Percentiles rank a stretch among this genome's conserved stretches.
Conservation (phyloP, 164 flowering plant genomes). For the Tetrastigma voinierianum region DNA sequence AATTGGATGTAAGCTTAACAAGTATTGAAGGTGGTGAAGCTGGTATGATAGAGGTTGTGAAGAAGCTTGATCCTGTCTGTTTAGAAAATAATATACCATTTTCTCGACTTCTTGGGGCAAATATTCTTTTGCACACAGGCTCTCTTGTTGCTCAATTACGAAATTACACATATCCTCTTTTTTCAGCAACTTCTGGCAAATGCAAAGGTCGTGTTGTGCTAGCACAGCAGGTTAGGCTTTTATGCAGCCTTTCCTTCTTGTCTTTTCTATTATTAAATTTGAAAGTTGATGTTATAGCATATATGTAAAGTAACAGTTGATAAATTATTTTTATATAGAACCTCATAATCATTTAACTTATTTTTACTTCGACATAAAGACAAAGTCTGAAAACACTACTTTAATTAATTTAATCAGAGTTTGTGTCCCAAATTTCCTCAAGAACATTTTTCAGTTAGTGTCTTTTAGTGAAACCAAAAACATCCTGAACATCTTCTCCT, state of each 20-base stretch:
- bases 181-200: constrained; percentile 71
- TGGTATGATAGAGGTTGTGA: constrained; percentile 88
- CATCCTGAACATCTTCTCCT: too few species aligned
- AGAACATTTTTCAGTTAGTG: too few species aligned
- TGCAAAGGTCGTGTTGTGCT: constrained; percentile 90
- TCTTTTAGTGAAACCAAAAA: too few species aligned
- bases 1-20: constrained; percentile 70
- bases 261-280: not conserved
- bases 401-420: too few species aligned
- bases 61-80: constrained; percentile 82
- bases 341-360: too few species aligned
- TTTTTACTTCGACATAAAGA: too few species aligned
- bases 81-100: constrained; percentile 74
- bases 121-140: constrained; percentile 60
- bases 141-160: constrained; percentile 73
- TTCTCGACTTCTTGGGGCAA: constrained; percentile 79
- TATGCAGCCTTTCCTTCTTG: not conserved
- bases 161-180: constrained; percentile 76
- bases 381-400: too few species aligned
- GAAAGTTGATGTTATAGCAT: too few species aligned
- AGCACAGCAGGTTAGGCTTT: constrained; percentile 85
- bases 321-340: too few species aligned
- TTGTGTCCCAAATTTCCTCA: too few species aligned
- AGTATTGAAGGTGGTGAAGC: constrained; percentile 84
- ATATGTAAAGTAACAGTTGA: too few species aligned